Base-by-base conservation (phyloP, 2,329 filamentous ascomycete genomes). In the Chaetomiaceae sp. region DNA sequence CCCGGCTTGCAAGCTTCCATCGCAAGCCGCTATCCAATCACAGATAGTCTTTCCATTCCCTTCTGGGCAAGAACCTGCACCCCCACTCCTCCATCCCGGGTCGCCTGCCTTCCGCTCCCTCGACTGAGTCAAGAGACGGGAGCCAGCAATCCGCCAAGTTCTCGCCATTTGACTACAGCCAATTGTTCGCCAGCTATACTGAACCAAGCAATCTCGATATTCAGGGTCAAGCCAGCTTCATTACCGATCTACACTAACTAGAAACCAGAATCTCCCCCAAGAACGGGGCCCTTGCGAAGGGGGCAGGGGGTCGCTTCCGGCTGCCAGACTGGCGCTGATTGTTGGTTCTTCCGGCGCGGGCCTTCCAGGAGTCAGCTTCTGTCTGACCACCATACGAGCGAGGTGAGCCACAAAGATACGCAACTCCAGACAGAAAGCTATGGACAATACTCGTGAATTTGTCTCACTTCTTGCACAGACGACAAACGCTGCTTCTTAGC, bases 81-180 rank as follows among this genome's bases (percentile, higher is more conserved):
- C 59, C 58, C 59, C 56, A 49, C 53, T 41, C 21, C 36, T 42
- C 48, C 50, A 20, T 42, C 42, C 51, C 54, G 57, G 48, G 40
- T 53, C 18, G 44, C 27, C 49, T 47, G 41, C 46, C 51, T 52
- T 54, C 60, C 57, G 54, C 53, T 48, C 21, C 30, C 49, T 59
- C 46, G 30, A 55, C 54, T 51, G 61, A 63, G 61, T 63, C 61
- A 61, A 55, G 58, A 27, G 20, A 27, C 48, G 5, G 32, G 13
- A 34, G 32, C 13, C 51, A 54, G 38, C 52, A 33, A 52, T 54
- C 52, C 47, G 47, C 53, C 34, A 41, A 36, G 34, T 20, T 32
- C 29, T 46, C 14, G 33, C 27, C 43, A 25, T 48, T 20, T 37
- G 27, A 48, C 25, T 16, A 7, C n/a, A 27, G 37, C 43, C 44